Evolutionary conservation across 108 stramenopile species (phyloP).

Genomic region (Parietichytrium sp.): DNA sequence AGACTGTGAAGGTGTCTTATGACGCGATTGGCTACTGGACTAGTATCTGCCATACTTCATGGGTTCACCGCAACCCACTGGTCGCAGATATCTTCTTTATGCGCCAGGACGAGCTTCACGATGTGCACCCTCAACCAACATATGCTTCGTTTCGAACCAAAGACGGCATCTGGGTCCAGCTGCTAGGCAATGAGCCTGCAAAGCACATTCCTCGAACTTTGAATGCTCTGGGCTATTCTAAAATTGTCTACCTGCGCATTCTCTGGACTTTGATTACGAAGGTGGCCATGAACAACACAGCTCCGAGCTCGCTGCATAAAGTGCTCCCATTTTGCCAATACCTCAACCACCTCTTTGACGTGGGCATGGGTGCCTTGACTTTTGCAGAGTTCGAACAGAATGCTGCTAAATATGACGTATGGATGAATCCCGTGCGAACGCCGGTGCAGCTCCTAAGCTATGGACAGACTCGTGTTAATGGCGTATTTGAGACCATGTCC

Average conservation of each 20-base stretch:
- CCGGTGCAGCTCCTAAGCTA: not conserved
- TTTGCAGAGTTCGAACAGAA: not conserved
- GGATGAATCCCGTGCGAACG: not conserved
- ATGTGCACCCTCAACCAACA: not conserved
- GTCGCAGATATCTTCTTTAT: not conserved
- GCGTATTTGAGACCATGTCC: not conserved
- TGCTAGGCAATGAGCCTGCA: not conserved
- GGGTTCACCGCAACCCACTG: not conserved
- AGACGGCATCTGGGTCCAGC: not conserved
- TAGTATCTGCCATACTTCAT: too few species aligned
- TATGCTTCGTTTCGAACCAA: not conserved
- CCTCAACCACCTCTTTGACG: not conserved
- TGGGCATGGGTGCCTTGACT: not conserved
- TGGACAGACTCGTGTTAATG: not conserved
- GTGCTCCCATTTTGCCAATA: not conserved
- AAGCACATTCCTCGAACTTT: not conserved
- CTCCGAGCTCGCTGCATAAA: not conserved
- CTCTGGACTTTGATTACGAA: not conserved
- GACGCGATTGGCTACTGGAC: conserved; percentile 11
- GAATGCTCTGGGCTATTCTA: not conserved
- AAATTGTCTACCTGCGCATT: not conserved
- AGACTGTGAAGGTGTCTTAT: not conserved
- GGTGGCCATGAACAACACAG: not conserved
- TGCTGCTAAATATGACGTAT: not conserved
- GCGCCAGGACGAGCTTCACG: not conserved